Evolutionary conservation across 225 moss, liverwort and hornwort species (phyloP).

Genomic region (Anthoceros angustus): DNA sequence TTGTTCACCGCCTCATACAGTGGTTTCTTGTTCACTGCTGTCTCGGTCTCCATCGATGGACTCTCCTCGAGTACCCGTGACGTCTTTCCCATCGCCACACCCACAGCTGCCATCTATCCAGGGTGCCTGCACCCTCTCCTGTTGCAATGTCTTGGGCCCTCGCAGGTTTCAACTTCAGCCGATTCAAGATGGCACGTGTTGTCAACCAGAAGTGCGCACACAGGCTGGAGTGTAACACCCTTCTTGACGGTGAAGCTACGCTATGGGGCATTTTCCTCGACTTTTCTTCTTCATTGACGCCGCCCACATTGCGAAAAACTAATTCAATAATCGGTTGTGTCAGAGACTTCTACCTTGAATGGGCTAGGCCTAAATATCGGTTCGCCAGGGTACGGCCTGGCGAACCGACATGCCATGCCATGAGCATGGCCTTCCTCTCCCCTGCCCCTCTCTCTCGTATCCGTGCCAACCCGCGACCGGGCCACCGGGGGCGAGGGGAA

Average conservation of each 20-base stretch:
- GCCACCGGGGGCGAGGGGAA: no score
- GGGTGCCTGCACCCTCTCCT: constrained; percentile 1
- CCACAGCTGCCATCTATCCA: background rate
- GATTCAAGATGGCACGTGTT: background rate
- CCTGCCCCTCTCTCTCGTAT: no score
- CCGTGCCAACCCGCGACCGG: no score
- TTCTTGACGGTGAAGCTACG: background rate
- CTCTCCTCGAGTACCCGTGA: background rate
- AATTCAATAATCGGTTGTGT: background rate
- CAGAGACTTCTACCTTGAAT: background rate
- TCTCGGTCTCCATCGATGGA: constrained; percentile 1
- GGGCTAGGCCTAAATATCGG: no score
- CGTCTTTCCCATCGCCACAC: background rate
- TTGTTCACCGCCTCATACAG: background rate
- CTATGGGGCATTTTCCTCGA: background rate
- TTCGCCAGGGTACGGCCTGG: no score
- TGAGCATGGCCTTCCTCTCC: no score
- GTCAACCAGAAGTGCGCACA: background rate
- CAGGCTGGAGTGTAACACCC: background rate
- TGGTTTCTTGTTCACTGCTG: background rate
- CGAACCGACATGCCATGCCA: background rate
- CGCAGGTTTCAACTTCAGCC: background rate
- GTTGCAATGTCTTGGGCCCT: background rate
- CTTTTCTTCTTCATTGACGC: background rate
- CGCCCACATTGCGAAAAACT: background rate